Conservation (phyloP, 495 filamentous ascomycete genomes). For the Podospora comata region DNA sequence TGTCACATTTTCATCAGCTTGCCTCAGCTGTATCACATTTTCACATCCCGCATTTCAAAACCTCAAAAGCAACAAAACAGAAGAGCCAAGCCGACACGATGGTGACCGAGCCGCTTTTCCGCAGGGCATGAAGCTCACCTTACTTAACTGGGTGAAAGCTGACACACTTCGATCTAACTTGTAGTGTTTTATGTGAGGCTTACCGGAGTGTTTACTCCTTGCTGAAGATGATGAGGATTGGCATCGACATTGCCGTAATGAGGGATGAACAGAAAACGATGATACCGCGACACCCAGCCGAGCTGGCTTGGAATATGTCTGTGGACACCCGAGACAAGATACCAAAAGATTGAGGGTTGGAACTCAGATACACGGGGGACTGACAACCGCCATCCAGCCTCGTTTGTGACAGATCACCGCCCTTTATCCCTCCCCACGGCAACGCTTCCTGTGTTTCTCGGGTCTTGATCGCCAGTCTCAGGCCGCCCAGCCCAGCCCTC, state of each 20-base stretch:
- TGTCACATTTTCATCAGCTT: not conserved
- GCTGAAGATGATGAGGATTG: not conserved
- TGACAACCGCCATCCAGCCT: slow-evolving; percentile 1
- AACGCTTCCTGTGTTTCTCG: not conserved
- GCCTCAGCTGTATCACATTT: slow-evolving; percentile 5
- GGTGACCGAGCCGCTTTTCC: not conserved
- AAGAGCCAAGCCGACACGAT: not conserved
- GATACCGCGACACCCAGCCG: not conserved
- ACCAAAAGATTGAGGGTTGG: not conserved
- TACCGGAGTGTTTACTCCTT: not conserved
- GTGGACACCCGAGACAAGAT: not conserved
- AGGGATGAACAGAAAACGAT: not conserved
- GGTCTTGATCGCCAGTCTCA: not conserved
- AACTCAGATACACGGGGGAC: not conserved
- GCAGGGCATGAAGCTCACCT: not conserved
- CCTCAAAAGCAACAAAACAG: slow-evolving; percentile 10
- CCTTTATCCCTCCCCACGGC: not conserved
- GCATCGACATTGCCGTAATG: not conserved
- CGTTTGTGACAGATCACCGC: not conserved
- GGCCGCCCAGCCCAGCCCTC: not conserved
- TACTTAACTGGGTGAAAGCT: not conserved
- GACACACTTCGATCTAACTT: not conserved
- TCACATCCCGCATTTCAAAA: not conserved
- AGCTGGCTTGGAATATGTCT: slow-evolving; percentile 3
- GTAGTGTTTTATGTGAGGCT: not conserved